These are phyloP conservation scores for Wallacemonas sp. DNA, from an alignment of 208 protist genomes.

Conservation along the genomic window DNA sequence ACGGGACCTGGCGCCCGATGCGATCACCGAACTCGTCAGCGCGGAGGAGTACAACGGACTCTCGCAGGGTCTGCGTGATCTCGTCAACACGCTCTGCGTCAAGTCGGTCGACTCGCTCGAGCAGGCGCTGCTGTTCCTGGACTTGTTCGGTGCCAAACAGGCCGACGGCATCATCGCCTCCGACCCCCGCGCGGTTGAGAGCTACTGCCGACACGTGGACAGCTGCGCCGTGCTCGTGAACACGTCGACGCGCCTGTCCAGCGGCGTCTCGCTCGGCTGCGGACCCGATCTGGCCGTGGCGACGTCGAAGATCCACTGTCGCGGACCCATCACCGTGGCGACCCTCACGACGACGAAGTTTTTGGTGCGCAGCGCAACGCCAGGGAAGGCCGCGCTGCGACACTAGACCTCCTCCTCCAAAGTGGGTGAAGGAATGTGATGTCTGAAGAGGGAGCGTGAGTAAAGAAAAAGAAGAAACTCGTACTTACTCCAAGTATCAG, in stretches of 20 bases:
- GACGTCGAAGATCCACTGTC: constrained; percentile 54
- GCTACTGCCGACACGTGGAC: constrained; percentile 44
- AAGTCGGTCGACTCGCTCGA: constrained; percentile 44
- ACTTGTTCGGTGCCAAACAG: constrained; percentile 59
- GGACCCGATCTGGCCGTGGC: constrained; percentile 55
- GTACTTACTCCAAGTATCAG: no score
- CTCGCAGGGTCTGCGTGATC: constrained; percentile 35
- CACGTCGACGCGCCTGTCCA: constrained; percentile 54
- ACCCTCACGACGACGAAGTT: constrained; percentile 50
- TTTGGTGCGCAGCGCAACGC: constrained; percentile 31
- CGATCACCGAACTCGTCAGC: constrained; percentile 38
- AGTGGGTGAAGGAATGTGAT: no score
- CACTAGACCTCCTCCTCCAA: no score
- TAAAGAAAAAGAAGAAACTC: no score
- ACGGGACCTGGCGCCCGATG: constrained; percentile 35
- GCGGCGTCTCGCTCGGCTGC: constrained; percentile 50
- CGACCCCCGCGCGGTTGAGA: constrained; percentile 34
- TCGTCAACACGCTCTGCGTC: constrained; percentile 41
- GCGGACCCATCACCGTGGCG: constrained; percentile 46
- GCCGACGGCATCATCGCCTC: constrained; percentile 55
- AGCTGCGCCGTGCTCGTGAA: constrained; percentile 56
- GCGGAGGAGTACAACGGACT: constrained; percentile 56
- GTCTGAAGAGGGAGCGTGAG: no score
- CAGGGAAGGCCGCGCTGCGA: constrained; percentile 32
- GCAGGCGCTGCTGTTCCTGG: constrained; percentile 56